Evolutionary conservation across 176 grass and related monocot species (phyloP).

Genomic region (Phoenix dactylifera): DNA sequence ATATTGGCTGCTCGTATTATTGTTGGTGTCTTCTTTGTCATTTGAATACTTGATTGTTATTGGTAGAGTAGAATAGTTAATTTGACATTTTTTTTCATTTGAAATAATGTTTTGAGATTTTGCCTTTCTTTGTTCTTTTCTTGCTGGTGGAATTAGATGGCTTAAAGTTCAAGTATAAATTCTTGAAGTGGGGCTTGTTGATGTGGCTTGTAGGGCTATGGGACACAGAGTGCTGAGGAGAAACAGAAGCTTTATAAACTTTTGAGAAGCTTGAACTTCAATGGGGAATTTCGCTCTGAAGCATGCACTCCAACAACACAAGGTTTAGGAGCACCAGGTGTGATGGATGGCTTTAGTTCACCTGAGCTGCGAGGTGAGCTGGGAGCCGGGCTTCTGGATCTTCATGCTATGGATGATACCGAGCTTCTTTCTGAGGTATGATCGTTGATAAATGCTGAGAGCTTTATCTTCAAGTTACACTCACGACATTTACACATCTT

Average conservation of each 20-base stretch:
- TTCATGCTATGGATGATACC: conserved; percentile 25
- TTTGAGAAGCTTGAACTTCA: conserved; percentile 19
- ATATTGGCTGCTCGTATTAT: too few species aligned
- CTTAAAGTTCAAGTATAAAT: too few species aligned
- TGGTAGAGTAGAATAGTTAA: too few species aligned
- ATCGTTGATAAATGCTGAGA: conserved; percentile 1
- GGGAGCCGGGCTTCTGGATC: conserved; percentile 36
- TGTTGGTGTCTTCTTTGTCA: too few species aligned
- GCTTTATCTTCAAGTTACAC: not conserved
- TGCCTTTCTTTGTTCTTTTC: too few species aligned
- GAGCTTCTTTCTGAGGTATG: conserved; percentile 36
- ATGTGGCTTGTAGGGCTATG: conserved; percentile 36
- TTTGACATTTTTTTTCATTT: too few species aligned
- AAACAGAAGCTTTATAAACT: conserved; percentile 22
- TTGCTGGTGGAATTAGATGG: too few species aligned
- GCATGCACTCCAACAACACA: conserved; percentile 5
- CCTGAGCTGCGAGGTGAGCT: conserved; percentile 12
- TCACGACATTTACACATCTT: too few species aligned
- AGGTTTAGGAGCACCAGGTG: conserved; percentile 1
- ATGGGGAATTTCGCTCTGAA: conserved; percentile 12
- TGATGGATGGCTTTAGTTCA: conserved; percentile 12
- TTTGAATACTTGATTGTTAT: too few species aligned
- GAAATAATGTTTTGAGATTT: too few species aligned
- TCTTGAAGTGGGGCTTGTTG: not conserved
- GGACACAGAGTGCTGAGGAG: conserved; percentile 11